Base-by-base conservation (phyloP, 164 flowering plant species). In the Magnolia changhungtana region DNA sequence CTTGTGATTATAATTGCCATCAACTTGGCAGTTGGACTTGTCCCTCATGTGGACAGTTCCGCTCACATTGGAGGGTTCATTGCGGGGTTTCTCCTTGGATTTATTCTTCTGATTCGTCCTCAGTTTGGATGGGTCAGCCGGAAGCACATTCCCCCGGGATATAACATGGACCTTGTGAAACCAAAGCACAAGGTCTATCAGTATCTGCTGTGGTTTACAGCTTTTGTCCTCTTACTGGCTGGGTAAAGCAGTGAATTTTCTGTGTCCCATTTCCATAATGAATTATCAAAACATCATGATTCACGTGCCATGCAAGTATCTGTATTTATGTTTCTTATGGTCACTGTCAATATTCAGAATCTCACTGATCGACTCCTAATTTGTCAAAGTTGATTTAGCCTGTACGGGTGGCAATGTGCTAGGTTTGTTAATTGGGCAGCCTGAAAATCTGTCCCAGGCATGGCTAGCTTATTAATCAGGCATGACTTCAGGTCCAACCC, bases 31-130 rank as follows among this genome's bases (percentile, higher is more conserved):
- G 70, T 90, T n/a, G 90, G 92, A 4, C 50, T 87, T 50, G 74
- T 88, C 27, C 92, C 94, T 61, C 80, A 76, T 5, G 90, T 89
- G 50, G 92, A 90, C 69, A 88, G 59, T 69, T 88, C 85, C 13
- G 91, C 94, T 24, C 94, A 90, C 75, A 82, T 85, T 49, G 91
- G 92, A 81, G 94, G 94, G 59, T 89, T 90, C 66, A 1, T 85
- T 19, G 58, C 90, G n/a, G 92, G 94, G 19, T 88, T 87, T 78
- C 80, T 89, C 51, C 92, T 89, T 1, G 92, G 95, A 31, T 91
- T 91, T 78, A 70, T 91, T 74, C 83, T 91, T 75, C 81, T 91
- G 7, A 52, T 91, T 14, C 91, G 90, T 31, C 95, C 95, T 72
- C 95, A 91, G 76, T 89, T 78, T 74, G 95, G 92, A 73, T 91